Base-by-base conservation (phyloP, 192 early-diverging fungal species). In the Backusella mclennaniae region DNA sequence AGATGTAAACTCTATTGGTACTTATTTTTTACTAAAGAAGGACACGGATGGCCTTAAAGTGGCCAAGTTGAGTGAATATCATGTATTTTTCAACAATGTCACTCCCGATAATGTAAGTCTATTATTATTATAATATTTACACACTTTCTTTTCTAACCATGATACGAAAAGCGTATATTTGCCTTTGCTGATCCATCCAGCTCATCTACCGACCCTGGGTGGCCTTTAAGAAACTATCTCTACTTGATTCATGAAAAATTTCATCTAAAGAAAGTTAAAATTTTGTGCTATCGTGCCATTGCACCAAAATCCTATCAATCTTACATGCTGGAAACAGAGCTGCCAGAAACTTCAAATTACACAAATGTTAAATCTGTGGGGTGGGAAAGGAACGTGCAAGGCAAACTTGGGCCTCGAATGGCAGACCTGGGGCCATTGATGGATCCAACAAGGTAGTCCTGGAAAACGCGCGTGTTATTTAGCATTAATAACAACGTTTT, bases 181-280 rank as follows among this genome's bases (percentile, higher is more conserved):
- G 96, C 91, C 0, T 98, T 98, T 78, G 85, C 90, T 14, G 98
- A 98, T 79, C 96, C 98, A 19, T 95, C 95, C 63, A 89, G 88
- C 31, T 85, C 93, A n/a, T 73, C 87, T 33, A 76, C 74, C 1
- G 83, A 92, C 35, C 96, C 96, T 21, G 96, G 96, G 12, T 99
- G 98, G 98, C 95, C 97, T 5, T 79, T 97, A 70, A 92, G 98
- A 66, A 97, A 98, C 76, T 81, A 96, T 46, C 85, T 98, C n/a
- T 81, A 92, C 0, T 66, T 91, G 3, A 66, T 90, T n/a, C 82
- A 90, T 49, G 70, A 84, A 33, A 82, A 79, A n/a, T 92, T 84
- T 81, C 80, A 84, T n/a, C 26, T 89, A 12, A 69, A 66, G 1
- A 79, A 75, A 8, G 74, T 93, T 44, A 87, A 84, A 35, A 82